Evolutionary conservation across 1,284 basidiomycete genomes (phyloP), one percentile per base, ranked within the genome.

Genomic region (Bjerkandera adusta): DNA sequence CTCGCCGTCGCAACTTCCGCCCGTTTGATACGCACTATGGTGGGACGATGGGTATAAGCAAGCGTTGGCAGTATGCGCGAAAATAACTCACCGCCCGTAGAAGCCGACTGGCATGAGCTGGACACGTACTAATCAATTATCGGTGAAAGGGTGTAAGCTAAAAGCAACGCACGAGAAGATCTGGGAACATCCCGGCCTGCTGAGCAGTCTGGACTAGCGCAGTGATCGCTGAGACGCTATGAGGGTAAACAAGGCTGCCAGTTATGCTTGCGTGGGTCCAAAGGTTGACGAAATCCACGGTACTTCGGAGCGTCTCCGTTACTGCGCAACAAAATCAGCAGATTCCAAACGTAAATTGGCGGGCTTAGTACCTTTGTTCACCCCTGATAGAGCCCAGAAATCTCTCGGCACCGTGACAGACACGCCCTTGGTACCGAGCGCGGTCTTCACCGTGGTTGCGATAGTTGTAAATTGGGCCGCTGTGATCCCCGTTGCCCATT

Each of bases 341-440:
- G n/a, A n/a, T n/a, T n/a, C n/a, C n/a, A n/a, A n/a, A n/a, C 8
- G 12, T n/a, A n/a, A n/a, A n/a, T n/a, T n/a, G n/a, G n/a, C n/a
- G n/a, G n/a, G n/a, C n/a, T n/a, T n/a, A n/a, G n/a, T n/a, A 38
- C 36, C 36, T 38, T 38, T 38, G 20, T 38, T 38, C 11, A 38
- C 16, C 10, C 36, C 36, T 6, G 36, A 38, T 20, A 38, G 36
- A 24, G 18, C 24, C 36, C 36, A 38, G 36, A 38, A 38, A 21
- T 38, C 36, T 11, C 36, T 38, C 24, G 36, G 24, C 12, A 38
- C 12, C 6, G 36, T 21, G 8, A 20, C 21, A 10, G 36, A 38
- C 5, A 38, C 21, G 21, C 15, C 20, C 21, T 38, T 38, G 20
- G 16, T 38, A 10, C 36, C 36, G 10, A 38, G 8, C 5, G 36